Evolutionary conservation across 2,329 filamentous ascomycete genomes (phyloP), one percentile per base, ranked within the genome.

Genomic region (Berkeleyomyces rouxiae): DNA sequence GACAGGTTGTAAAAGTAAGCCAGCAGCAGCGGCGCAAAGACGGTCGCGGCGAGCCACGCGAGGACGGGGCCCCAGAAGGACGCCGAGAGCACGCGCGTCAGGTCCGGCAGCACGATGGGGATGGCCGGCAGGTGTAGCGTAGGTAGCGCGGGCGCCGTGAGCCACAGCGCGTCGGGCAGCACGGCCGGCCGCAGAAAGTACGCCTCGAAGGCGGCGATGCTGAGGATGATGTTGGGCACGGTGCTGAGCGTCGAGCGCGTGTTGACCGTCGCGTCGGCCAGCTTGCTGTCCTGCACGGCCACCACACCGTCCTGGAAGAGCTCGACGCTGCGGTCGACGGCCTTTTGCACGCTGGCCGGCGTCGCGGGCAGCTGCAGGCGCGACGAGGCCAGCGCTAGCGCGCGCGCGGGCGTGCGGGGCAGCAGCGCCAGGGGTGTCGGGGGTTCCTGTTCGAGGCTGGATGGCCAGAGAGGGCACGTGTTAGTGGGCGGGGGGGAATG

Each of bases 1-100:
- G 85, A 88, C 69, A 96, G 74, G 74, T 97, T 97, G 81, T 95
- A 87, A 72, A 96, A 95, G 76, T 93, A 97, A 36, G 88, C 89
- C 49, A 84, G 78, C 40, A 87, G 66, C 59, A 85, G 76, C 1
- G 92, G 92, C 37, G 92, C 67, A 51, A 88, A 69, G 62, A 88
- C 72, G 70, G 82, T 87, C 7, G 90, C 93, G 43, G 85, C 71
- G 4, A 82, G 72, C 90, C 91, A 97, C 23, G 90, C 78, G 6
- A 84, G 78, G 62, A 87, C 82, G 0, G 91, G 87, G 0, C 82
- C 84, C 92, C 92, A 97, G 79, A 96, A 97, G 36, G 81, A 80
- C 46, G 80, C 76, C 1, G 86, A 88, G 44, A 95, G 74, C 7
- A 96, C 76, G 39, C 86, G 74, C 73, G 93, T 95, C 68, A 95